A percentile compares a stretch with the other conserved stretches of the same genome.
Evolutionary conservation across 257 asterid genomes (phyloP).

Genomic region (Phtheirospermum japonicum): DNA sequence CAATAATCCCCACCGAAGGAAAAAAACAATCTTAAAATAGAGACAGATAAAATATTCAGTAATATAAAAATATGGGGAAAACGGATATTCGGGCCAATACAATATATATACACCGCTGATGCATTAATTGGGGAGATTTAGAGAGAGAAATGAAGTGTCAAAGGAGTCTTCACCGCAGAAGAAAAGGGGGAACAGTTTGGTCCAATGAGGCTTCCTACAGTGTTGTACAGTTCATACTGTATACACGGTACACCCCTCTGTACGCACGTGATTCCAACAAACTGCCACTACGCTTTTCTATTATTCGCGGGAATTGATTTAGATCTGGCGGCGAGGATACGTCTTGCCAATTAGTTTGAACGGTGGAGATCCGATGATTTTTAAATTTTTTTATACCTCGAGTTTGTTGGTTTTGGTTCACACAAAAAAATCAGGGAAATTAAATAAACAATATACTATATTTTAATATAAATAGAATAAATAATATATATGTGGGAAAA

Average conservation of each 20-base stretch:
- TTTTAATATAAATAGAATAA: no score
- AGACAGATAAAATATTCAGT: not conserved
- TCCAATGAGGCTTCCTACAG: slow-evolving; percentile 29
- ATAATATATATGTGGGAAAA: no score
- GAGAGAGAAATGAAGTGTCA: slow-evolving; percentile 20
- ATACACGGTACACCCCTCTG: not conserved
- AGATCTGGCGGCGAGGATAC: slow-evolving; percentile 34
- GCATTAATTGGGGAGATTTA: slow-evolving; percentile 26
- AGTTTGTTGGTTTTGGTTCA: slow-evolving; percentile 24
- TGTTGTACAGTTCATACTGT: slow-evolving; percentile 28
- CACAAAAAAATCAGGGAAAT: no score
- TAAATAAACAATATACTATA: no score
- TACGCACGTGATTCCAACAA: slow-evolving; percentile 38
- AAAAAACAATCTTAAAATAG: slow-evolving; percentile 17
- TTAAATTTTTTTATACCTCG: not conserved
- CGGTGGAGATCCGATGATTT: no score
- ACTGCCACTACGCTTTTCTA: slow-evolving; percentile 21
- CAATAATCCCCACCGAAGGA: not conserved
- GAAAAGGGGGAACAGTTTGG: slow-evolving; percentile 20
- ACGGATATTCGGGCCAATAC: slow-evolving; percentile 3
- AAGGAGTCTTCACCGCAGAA: slow-evolving; percentile 22
- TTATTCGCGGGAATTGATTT: slow-evolving; percentile 37
- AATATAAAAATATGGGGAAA: not conserved
- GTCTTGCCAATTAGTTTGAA: slow-evolving; percentile 15
- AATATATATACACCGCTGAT: slow-evolving; percentile 18